phyloP scores from a whole-genome alignment of 257 asterid species.

The Solanum tarijense region DNA sequence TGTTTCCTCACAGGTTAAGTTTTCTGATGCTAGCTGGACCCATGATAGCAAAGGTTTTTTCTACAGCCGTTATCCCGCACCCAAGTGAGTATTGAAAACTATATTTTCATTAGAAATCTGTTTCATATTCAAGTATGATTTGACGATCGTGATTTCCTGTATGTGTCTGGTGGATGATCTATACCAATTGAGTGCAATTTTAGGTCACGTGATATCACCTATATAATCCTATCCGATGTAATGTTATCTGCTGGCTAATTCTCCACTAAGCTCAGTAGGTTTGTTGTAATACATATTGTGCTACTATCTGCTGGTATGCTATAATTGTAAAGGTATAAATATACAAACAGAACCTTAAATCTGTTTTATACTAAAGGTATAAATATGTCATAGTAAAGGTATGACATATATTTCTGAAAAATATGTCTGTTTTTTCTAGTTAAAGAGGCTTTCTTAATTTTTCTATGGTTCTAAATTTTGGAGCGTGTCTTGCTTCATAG shows the following conservation, averaged over 20 bases:
- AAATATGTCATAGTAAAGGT: not conserved
- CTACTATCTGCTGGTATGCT: not conserved
- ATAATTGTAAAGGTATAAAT: not conserved
- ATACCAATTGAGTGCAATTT: not conserved
- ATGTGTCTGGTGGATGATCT: not conserved
- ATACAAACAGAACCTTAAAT: not conserved
- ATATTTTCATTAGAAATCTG: not conserved
- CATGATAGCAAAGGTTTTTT: constrained; percentile 90
- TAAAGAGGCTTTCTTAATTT: not conserved
- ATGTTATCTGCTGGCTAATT: not conserved
- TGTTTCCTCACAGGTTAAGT: constrained; percentile 54
- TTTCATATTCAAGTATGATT: not conserved
- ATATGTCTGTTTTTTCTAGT: not conserved
- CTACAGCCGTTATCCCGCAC: constrained; percentile 93
- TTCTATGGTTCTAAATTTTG: not conserved
- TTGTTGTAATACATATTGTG: not conserved
- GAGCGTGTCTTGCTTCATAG: constrained; percentile 30
- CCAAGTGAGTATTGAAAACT: constrained; percentile 36
- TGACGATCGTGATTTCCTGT: not conserved
- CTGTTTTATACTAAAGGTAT: not conserved
- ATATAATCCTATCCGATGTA: not conserved
- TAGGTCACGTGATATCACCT: not conserved
- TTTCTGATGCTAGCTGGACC: constrained; percentile 79
- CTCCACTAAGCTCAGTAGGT: not conserved
- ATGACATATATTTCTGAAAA: not conserved